Evolutionary conservation across 2,329 filamentous ascomycete genomes (phyloP).

Genomic region (Ceratocystiopsis sp.): DNA sequence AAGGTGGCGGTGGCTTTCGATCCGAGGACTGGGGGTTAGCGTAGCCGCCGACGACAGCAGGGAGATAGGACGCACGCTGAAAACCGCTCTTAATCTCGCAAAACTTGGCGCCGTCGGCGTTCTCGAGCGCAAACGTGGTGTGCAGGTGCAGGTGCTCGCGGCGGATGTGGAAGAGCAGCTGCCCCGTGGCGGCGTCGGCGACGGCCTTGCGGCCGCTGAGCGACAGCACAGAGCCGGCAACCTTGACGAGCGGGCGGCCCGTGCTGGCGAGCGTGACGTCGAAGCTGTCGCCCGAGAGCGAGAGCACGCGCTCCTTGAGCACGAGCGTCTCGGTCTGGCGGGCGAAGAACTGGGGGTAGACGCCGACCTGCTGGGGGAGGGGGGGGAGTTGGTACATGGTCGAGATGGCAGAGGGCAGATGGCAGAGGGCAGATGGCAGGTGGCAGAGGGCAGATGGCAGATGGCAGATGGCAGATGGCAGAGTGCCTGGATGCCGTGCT

Average conservation of each 20-base stretch:
- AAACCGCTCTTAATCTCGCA: slow-evolving; percentile 40
- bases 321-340: slow-evolving; percentile 27
- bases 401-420: too few relatives aligned
- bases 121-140: slow-evolving; percentile 32
- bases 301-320: slow-evolving; percentile 44
- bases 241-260: slow-evolving; percentile 35
- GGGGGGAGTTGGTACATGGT: slow-evolving; percentile 3
- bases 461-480: too few relatives aligned
- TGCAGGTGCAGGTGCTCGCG: slow-evolving; percentile 35
- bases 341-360: slow-evolving; percentile 7
- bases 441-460: too few relatives aligned
- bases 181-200: slow-evolving; percentile 28
- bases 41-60: background rate
- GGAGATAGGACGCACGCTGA: slow-evolving; percentile 20
- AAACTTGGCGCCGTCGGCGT: slow-evolving; percentile 26
- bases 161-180: slow-evolving; percentile 39
- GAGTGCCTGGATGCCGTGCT: too few relatives aligned
- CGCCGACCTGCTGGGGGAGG: slow-evolving; percentile 5
- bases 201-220: slow-evolving; percentile 39
- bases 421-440: too few relatives aligned
- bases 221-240: slow-evolving; percentile 36
- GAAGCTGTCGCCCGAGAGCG: slow-evolving; percentile 46
- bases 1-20: slow-evolving; percentile 42
- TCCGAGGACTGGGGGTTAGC: slow-evolving; percentile 24
- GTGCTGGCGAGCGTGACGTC: slow-evolving; percentile 35